Evolutionary conservation across 768 basidiomycete genomes (phyloP), one percentile per base, ranked within the genome.

Genomic region (Clathrus columnatus): DNA sequence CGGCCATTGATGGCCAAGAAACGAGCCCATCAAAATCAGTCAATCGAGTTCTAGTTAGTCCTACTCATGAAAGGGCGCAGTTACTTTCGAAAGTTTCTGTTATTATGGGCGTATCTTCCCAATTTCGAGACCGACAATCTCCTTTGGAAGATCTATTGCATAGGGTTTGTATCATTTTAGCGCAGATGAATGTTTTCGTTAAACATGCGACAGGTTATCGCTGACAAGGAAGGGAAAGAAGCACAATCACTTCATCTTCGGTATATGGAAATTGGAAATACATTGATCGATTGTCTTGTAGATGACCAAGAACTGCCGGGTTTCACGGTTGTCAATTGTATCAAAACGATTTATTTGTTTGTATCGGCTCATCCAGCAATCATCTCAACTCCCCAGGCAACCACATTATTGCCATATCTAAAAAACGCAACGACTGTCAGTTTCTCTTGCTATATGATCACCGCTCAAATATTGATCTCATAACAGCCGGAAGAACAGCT

Each of bases 361-460:
- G 79, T 84, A 5, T 80, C 83, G 2, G 89, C 92, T 0, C 84
- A 92, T 67, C 90, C 94, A 0, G 77, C 82, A 4, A 77, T 95
- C 26, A 75, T 99, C n/a, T 87, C 91, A 23, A 83, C 84, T 4
- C 73, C 80, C 0, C 87, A 90, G 58, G 96, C 93, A 0, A 84
- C 84, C 1, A 88, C 87, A 0, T 74, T 99, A 4, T 73, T 98
- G 2, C 92, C 93, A 0, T 98, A 97, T 66, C 75, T 99, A 48
- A 92, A 91, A 67, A 87, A 84, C 59, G 82, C 87, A 0, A 77
- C 78, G 4, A 82, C 84, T 16, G 91, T 94, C 65, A 63, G 81
- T 68, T 30, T 16, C 1, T 51, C 5, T 28, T 51, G 7, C 47
- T 44, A 16, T 32, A n/a, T 11, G 41, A 27, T 5, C 43, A 30